A percentile compares a stretch with the other conserved stretches of the same genome.
phyloP scores from a whole-genome alignment of 345 rosid genomes.

The Hirschfeldia incana region DNA sequence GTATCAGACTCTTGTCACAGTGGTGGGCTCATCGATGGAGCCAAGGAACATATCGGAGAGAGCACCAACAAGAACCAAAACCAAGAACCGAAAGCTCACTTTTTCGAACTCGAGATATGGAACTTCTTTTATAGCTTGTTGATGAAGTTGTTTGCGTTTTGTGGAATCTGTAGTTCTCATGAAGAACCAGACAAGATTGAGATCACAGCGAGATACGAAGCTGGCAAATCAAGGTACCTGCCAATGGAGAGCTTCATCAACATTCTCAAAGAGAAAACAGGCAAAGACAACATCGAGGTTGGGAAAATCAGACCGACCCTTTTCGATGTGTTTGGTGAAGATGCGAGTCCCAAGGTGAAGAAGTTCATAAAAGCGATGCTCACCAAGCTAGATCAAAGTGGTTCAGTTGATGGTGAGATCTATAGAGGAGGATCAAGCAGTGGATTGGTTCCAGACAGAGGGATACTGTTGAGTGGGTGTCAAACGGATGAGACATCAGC shows the following conservation, averaged over 20 bases:
- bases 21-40: slow-evolving; percentile 37
- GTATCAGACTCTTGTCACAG: slow-evolving; percentile 38
- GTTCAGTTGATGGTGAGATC: slow-evolving; percentile 49
- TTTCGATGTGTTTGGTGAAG: slow-evolving; percentile 31
- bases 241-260: slow-evolving; percentile 21
- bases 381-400: slow-evolving; percentile 13
- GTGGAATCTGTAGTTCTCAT: slow-evolving; percentile 46
- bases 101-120: slow-evolving; percentile 42
- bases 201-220: not conserved
- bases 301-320: slow-evolving; percentile 30
- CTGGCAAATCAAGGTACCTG: slow-evolving; percentile 26
- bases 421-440: slow-evolving; percentile 61
- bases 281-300: slow-evolving; percentile 20
- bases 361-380: slow-evolving; percentile 54
- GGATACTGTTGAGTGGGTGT: slow-evolving; percentile 86
- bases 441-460: slow-evolving; percentile 60
- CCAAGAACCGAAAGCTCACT: slow-evolving; percentile 19
- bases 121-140: slow-evolving; percentile 52
- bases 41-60: slow-evolving; percentile 39
- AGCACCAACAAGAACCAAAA: not conserved
- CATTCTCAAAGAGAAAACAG: slow-evolving; percentile 28
- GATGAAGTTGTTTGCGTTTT: slow-evolving; percentile 53
- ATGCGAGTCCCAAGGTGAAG: slow-evolving; percentile 63
- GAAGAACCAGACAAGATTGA: not conserved
- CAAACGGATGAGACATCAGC: slow-evolving; percentile 94